Conservation (phyloP, 75 land plant genomes). For the Pinus taeda region DNA sequence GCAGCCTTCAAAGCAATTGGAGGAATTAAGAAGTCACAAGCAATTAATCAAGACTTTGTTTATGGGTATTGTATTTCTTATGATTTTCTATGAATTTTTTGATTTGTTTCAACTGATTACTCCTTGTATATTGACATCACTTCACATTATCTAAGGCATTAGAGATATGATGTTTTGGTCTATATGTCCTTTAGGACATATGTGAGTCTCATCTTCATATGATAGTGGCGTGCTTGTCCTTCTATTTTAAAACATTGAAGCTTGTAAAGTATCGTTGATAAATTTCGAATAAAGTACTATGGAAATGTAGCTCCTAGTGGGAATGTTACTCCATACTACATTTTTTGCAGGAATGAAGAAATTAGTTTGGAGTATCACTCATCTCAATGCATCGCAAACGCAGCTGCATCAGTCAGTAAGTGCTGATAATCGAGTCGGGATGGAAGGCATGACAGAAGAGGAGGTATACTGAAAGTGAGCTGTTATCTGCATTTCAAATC, state of each 20-base stretch:
- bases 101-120: not conserved
- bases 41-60: conserved; percentile 88
- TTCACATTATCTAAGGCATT: not conserved
- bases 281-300: no score
- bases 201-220: not conserved
- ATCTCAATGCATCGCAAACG: conserved; percentile 62
- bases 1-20: conserved; percentile 83
- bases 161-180: no score
- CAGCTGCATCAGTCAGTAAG: conserved; percentile 37
- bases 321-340: not conserved
- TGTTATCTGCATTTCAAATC: not conserved
- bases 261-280: no score
- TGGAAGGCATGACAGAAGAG: conserved; percentile 95
- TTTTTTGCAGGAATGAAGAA: conserved; percentile 93
- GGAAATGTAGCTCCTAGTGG: no score
- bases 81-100: not conserved
- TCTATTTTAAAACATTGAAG: not conserved
- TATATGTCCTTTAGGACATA: no score
- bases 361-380: conserved; percentile 93
- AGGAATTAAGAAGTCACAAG: conserved; percentile 94
- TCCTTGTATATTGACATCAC: not conserved
- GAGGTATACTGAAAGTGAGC: conserved; percentile 51
- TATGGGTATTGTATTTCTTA: conserved; percentile 73
- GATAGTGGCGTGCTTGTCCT: not conserved
- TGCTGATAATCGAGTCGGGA: conserved; percentile 33